Conservation (phyloP, 805 yeast species). For the Debaryomyces maramus region DNA sequence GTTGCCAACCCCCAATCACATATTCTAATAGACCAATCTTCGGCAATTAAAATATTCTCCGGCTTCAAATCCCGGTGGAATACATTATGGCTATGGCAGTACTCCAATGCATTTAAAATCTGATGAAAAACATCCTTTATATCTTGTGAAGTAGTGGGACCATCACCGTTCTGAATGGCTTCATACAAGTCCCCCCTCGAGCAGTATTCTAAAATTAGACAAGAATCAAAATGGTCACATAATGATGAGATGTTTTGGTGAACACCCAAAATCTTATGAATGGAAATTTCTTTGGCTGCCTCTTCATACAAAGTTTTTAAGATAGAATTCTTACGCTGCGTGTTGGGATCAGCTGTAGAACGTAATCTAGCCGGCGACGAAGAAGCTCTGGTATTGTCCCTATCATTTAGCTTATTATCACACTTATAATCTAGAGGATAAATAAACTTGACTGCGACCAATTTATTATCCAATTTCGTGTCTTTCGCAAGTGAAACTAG, state of each 20-base stretch:
- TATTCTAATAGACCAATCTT: constrained; percentile 57
- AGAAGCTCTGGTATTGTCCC: constrained; percentile 24
- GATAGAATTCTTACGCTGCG: constrained; percentile 19
- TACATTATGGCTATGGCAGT: constrained; percentile 48
- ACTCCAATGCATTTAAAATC: constrained; percentile 49
- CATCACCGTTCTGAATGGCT: constrained; percentile 63
- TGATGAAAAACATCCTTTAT: constrained; percentile 55
- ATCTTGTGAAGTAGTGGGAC: constrained; percentile 60
- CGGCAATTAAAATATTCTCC: constrained; percentile 52
- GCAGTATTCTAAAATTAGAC: constrained; percentile 71
- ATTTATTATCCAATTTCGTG: constrained; percentile 38
- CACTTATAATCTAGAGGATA: constrained; percentile 52
- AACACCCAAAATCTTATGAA: constrained; percentile 59
- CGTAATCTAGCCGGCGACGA: constrained; percentile 39
- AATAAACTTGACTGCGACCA: constrained; percentile 86
- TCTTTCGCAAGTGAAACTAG: constrained; percentile 87
- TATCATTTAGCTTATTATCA: constrained; percentile 17
- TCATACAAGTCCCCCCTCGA: constrained; percentile 86
- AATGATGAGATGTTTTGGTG: constrained; percentile 48
- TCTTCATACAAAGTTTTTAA: constrained; percentile 45
- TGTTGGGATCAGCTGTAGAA: constrained; percentile 8
- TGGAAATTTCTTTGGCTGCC: constrained; percentile 67
- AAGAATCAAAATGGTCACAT: constrained; percentile 52
- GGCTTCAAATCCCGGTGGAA: constrained; percentile 61
- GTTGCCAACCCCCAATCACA: constrained; percentile 65